phyloP scores from a whole-genome alignment of 1,139 yeast species.

The Nakaseomyces bracarensis region DNA sequence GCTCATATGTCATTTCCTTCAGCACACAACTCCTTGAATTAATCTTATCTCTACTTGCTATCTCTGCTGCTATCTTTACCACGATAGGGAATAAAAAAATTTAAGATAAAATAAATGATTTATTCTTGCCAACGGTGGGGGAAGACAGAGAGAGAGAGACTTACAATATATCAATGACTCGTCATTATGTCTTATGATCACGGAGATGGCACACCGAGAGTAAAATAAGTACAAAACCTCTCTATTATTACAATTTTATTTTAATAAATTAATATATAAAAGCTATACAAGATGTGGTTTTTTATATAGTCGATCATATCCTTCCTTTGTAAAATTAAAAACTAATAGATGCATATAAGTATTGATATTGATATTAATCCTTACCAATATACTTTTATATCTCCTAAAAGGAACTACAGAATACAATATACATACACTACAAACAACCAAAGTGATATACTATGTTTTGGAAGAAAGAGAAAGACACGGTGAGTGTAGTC shows the following conservation, averaged over 20 bases:
- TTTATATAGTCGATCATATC: too few relatives aligned
- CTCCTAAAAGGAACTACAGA: background rate
- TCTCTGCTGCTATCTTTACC: background rate
- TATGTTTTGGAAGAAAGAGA: constrained; percentile 5
- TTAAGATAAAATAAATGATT: too few relatives aligned
- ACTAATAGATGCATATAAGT: too few relatives aligned
- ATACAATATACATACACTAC: background rate
- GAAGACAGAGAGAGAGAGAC: background rate
- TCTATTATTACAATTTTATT: too few relatives aligned
- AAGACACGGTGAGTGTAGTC: constrained; percentile 3
- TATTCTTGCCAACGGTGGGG: background rate
- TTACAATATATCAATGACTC: background rate
- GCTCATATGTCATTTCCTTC: too few relatives aligned
- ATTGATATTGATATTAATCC: background rate
- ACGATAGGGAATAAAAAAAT: background rate
- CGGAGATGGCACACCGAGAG: constrained; percentile 4
- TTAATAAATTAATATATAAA: too few relatives aligned
- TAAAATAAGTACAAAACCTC: background rate
- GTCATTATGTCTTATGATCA: background rate
- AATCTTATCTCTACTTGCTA: background rate
- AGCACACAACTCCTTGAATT: too few relatives aligned
- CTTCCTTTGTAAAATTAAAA: too few relatives aligned
- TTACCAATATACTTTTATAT: background rate
- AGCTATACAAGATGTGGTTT: too few relatives aligned
- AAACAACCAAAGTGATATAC: background rate